Conservation (phyloP, 2,329 filamentous ascomycete species). For the Xylariales sp. region DNA sequence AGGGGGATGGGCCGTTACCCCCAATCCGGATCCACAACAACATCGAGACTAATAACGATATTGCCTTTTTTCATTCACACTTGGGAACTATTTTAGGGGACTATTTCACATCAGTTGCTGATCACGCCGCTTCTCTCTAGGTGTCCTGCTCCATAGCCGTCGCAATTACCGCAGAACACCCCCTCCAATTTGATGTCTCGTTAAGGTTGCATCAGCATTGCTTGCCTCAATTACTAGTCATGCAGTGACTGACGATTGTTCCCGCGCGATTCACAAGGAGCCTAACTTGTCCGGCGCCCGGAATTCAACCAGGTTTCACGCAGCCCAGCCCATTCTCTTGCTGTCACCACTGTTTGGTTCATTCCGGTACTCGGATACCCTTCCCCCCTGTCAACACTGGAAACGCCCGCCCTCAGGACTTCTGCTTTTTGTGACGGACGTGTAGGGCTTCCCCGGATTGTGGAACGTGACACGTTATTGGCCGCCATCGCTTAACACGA, state of each 20-base stretch:
- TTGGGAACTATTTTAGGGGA: conserved; percentile 19
- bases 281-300: conserved; percentile 3
- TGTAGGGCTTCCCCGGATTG: conserved; percentile 43
- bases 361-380: conserved; percentile 21
- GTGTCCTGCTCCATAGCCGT: conserved; percentile 17
- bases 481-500: conserved; percentile 38
- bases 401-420: conserved; percentile 25
- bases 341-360: conserved; percentile 25
- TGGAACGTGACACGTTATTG: conserved; percentile 44
- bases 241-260: conserved; percentile 30
- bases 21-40: conserved; percentile 28
- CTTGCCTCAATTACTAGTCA: conserved; percentile 27
- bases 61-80: conserved; percentile 15
- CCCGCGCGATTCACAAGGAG: conserved; percentile 19
- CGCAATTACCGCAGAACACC: conserved; percentile 14
- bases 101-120: conserved; percentile 31
- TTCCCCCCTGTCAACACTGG: conserved; percentile 29
- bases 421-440: conserved; percentile 35
- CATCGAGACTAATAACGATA: conserved; percentile 27
- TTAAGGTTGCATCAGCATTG: conserved; percentile 24
- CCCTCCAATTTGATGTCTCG: conserved; percentile 17
- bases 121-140: conserved; percentile 32
- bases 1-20: conserved; percentile 21
- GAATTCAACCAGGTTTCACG: conserved; percentile 11
- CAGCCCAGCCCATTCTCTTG: conserved; percentile 12